Evolutionary conservation across 2,329 filamentous ascomycete species (phyloP), one percentile per base, ranked within the genome.

Genomic region (Hymenoscyphus occultus): DNA sequence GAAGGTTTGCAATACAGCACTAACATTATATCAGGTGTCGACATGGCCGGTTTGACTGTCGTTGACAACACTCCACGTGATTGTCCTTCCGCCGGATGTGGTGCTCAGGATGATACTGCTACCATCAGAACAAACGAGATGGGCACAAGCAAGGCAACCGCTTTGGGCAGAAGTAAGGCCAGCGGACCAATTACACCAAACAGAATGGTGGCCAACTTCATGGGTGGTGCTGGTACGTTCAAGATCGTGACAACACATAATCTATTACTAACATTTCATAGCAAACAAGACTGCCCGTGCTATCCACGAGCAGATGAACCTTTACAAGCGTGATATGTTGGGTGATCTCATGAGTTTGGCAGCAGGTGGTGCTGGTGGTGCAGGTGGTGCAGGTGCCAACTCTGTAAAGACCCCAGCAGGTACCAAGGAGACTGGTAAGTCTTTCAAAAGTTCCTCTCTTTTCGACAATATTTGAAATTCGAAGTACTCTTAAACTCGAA

Each of bases 41-140:
- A 74, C 68, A 88, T 89, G 85, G 84, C 86, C 40, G 86, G 83
- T 74, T 82, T 88, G 59, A 82, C 83, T 9, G 84, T 89, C 69
- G 79, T 80, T 58, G 87, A 90, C 67, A 87, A 86, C 71, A 90
- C 87, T 67, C 88, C 87, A 60, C 86, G 88, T 73, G 86, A 90
- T 77, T 90, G 87, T 76, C 80, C 84, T 60, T 80, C 79, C 71
- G 85, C 87, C 70, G 68, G 75, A 57, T 90, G 86, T 73, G 88
- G 87, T 65, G 83, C 87, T n/a, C 83, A 90, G 75, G 85, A 83
- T 65, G 88, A 90, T 73, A 90, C 88, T n/a, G 81, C 87, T 75
- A 89, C 90, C 79, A 89, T 90, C 77, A 84, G 87, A 45, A 77
- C 83, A 66, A 76, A 79, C 13, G 87, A 90, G 77, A 81, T 90